A percentile compares a stretch with the other conserved stretches of the same genome.
phyloP scores from a whole-genome alignment of 148 eudicot species.

The Rhododendron molle region DNA sequence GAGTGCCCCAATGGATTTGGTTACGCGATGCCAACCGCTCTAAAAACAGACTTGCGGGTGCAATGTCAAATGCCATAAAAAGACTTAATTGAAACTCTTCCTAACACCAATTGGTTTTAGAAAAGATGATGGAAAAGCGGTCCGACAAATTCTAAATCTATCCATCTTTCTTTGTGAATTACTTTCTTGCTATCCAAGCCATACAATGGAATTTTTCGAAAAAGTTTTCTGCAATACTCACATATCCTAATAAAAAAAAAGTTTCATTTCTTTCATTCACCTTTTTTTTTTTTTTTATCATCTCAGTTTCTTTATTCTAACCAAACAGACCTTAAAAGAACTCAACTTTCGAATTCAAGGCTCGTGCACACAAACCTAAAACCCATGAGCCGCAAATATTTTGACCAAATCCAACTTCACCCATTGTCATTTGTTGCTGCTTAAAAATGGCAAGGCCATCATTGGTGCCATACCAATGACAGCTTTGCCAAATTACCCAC shows the following conservation, averaged over 20 bases:
- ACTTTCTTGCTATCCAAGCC: background rate
- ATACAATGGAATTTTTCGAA: background rate
- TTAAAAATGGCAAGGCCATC: background rate
- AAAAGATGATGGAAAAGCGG: too few species aligned
- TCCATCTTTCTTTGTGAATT: background rate
- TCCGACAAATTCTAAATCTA: background rate
- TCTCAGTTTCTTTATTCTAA: background rate
- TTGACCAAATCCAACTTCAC: background rate
- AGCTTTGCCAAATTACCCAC: background rate
- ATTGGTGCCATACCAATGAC: background rate
- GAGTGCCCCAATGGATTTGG: too few species aligned
- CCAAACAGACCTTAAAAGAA: background rate
- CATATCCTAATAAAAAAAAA: background rate
- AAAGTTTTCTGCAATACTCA: background rate
- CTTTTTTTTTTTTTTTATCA: background rate
- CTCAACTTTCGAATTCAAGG: background rate
- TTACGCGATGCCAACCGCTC: too few species aligned
- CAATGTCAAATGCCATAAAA: too few species aligned
- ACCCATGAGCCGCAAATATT: background rate
- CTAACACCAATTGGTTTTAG: too few species aligned
- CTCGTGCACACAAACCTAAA: background rate
- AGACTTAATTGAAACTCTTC: too few species aligned
- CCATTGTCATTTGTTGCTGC: background rate
- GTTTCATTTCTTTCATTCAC: background rate
- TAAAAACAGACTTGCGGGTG: too few species aligned